Evolutionary conservation across 2,329 filamentous ascomycete species (phyloP), one percentile per base, ranked within the genome.

Genomic region (Colletotrichum sp.): DNA sequence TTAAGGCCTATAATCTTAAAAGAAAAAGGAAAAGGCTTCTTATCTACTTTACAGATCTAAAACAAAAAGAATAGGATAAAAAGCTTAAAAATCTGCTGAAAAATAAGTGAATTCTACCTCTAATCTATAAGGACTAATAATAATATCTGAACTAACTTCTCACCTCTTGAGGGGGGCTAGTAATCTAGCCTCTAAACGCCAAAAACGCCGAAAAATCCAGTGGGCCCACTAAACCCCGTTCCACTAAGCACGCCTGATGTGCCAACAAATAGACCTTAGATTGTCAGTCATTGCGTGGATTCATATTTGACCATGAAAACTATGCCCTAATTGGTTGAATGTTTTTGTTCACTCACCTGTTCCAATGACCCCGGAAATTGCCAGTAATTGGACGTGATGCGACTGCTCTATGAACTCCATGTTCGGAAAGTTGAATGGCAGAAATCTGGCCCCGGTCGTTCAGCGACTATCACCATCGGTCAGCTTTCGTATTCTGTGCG

Each of bases 101-200:
- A 32, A 32, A 32, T 32, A 32, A 32, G 10, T 32, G 5, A 32
- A 32, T 32, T 32, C 12, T 12, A 12, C 10, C 0, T 32, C 10
- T 32, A 32, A 32, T 32, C 30, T 32, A 12, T 32, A 12, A 12
- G 1, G 10, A 32, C 22, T 32, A 32, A 32, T 32, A 12, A 32
- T 32, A 32, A 32, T 32, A 32, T 12, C 2, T 32, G 5, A 32
- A 1, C 30, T 32, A 32, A 32, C 1, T 32, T 32, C 30, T 32
- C 1, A 6, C 10, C 0, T 1, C 5, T 32, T 7, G 5, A 32
- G 12, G 10, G 10, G 30, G 30, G 30, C 1, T 12, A 32, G 30
- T 32, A 32, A 32, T 32, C 5, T 32, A 12, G 4, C 10, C 0
- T 32, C 30, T 32, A 32, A 32, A 32, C 1, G 1, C 5, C 12